Base-by-base conservation (phyloP, 2,329 filamentous ascomycete genomes). In the Monosporascus sp. region DNA sequence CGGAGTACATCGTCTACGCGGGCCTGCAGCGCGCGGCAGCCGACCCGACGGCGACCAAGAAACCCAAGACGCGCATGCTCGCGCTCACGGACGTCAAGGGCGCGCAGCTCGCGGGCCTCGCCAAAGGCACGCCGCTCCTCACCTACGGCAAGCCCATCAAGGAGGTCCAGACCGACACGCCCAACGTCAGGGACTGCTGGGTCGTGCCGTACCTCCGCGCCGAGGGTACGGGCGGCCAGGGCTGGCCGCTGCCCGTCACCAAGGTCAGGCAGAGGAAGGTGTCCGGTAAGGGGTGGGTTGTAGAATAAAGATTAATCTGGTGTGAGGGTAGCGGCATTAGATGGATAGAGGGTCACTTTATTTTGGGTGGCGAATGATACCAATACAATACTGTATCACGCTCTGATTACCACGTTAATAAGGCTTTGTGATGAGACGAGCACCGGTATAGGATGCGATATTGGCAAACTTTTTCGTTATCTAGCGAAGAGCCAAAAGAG, bases 131-230 rank as follows among this genome's bases (percentile, higher is more conserved):
- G 14, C 89, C 91, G 48, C 74, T 99, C 51, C 70, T 97, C 22
- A 82, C 82, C 38, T 91, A 93, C 60, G 89, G 90, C 3, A 97
- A 97, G 74, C 93, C 94, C 1, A 85, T 97, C 66, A 94, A 94
- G 61, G 92, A 94, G 75, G 81, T 89, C 15, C 74, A 80, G 58
- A 65, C 73, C 5, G 76, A 79, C 57, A 48, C 69, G 72, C 47
- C 66, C 24, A 74, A 66, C 54, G 72, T 72, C 57, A 80, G 92
- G 48, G 87, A 94, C 70, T 91, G 88, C 62, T 95, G 89, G 82
- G 88, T 96, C 2, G 82, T 93, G 59, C 86, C 92, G 47, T 87
- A 85, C 59, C 67, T 97, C 58, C 74, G 85, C 49, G 85, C 88
- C 0, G 88, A 90, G 63, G 82, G 78, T 0, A 77, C 70, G 0